phyloP scores from a whole-genome alignment of 2,329 filamentous ascomycete species.

The Knoxdaviesia capensis region DNA sequence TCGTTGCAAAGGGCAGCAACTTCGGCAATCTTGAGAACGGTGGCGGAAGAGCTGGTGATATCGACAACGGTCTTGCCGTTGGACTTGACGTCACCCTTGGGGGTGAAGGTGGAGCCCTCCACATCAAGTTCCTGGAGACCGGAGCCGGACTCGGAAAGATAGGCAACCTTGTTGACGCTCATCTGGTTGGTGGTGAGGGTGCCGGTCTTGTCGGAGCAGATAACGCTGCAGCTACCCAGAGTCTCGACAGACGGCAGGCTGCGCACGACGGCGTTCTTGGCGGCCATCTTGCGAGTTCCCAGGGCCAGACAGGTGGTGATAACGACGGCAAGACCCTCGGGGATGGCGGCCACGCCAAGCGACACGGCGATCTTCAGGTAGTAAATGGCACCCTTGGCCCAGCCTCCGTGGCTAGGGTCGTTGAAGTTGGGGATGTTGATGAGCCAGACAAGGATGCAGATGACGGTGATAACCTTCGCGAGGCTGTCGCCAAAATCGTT shows the following conservation, averaged over 20 bases:
- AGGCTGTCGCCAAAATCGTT: constrained; percentile 94
- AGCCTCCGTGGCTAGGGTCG: constrained; percentile 80
- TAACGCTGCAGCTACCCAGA: constrained; percentile 94
- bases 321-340: constrained; percentile 90
- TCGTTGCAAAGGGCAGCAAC: constrained; percentile 75
- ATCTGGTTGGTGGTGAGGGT: constrained; percentile 98
- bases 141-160: constrained; percentile 52
- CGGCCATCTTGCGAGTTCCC: constrained; percentile 95
- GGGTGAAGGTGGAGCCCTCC: constrained; percentile 81
- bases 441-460: constrained; percentile 90
- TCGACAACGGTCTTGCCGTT: constrained; percentile 50
- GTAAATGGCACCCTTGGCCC: constrained; percentile 95
- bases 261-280: constrained; percentile 92
- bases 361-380: constrained; percentile 99
- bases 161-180: constrained; percentile 88
- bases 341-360: constrained; percentile 91
- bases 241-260: constrained; percentile 95
- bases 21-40: constrained; percentile 57
- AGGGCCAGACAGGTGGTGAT: constrained; percentile 97
- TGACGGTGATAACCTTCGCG: constrained; percentile 95
- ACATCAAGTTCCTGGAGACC: constrained; percentile 74
- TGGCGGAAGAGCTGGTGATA: constrained; percentile 50
- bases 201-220: constrained; percentile 98
- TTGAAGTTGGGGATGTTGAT: constrained; percentile 98
- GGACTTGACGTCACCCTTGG: constrained; percentile 51